Evolutionary conservation across 805 yeast species (phyloP).

Genomic region (Jamesozyma piceae): DNA sequence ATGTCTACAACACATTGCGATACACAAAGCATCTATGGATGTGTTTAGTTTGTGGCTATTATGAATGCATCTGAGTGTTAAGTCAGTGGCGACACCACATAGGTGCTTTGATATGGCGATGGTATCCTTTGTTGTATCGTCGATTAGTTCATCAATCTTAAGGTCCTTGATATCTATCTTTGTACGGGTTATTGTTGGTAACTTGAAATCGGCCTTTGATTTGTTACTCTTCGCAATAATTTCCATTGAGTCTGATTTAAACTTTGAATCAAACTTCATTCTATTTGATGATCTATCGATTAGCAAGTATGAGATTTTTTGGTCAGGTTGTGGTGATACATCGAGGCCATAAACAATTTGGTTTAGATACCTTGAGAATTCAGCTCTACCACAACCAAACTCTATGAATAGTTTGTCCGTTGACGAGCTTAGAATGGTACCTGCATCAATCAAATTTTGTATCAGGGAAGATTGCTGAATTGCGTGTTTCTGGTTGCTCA

Average conservation of each 20-base stretch:
- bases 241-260: conserved; percentile 43
- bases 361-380: conserved; percentile 57
- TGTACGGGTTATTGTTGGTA: conserved; percentile 6
- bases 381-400: conserved; percentile 90
- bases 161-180: conserved; percentile 78
- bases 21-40: conserved; percentile 47
- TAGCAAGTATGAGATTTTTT: conserved; percentile 36
- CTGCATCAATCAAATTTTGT: conserved; percentile 44
- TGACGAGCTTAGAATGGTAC: background rate
- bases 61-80: conserved; percentile 58
- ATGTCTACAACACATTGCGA: conserved; percentile 93
- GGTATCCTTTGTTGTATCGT: background rate
- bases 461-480: conserved; percentile 74
- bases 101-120: conserved; percentile 79
- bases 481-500: conserved; percentile 61
- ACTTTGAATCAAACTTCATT: conserved; percentile 67
- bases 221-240: background rate
- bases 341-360: conserved; percentile 7
- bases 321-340: too few species aligned
- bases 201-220: background rate
- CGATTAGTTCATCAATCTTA: conserved; percentile 39
- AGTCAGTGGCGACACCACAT: conserved; percentile 91
- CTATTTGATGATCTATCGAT: conserved; percentile 72
- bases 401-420: conserved; percentile 38
- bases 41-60: conserved; percentile 26